Evolutionary conservation across 202 grass and related monocot species (phyloP).

Genomic region (Schoenoplectus tabernaemontani): DNA sequence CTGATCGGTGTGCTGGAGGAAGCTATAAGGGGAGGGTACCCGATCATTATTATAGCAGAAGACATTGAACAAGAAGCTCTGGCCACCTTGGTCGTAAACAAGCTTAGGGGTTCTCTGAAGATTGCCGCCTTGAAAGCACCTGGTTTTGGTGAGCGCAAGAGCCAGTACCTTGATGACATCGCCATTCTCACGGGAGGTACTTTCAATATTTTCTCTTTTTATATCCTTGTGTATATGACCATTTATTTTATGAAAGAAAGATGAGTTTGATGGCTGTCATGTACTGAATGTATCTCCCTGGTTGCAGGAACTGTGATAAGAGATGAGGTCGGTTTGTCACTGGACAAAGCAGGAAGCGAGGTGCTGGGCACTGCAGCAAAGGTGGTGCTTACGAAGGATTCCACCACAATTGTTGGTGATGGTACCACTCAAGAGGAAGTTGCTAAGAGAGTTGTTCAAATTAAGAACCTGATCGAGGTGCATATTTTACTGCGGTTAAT

Average conservation of each 20-base stretch:
- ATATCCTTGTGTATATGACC: background rate
- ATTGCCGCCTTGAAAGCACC: conserved; percentile 87
- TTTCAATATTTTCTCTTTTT: background rate
- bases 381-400: conserved; percentile 76
- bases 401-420: conserved; percentile 88
- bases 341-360: conserved; percentile 71
- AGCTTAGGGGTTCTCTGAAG: conserved; percentile 79
- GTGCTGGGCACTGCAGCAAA: conserved; percentile 79
- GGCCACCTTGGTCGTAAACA: conserved; percentile 92
- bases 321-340: conserved; percentile 75
- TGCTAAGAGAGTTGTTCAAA: conserved; percentile 83
- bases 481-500: background rate
- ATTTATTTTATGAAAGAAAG: background rate
- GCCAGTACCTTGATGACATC: conserved; percentile 87
- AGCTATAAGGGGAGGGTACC: conserved; percentile 80
- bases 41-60: conserved; percentile 83
- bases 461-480: conserved; percentile 87
- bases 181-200: conserved; percentile 86
- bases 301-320: conserved; percentile 71
- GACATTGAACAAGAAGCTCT: conserved; percentile 96
- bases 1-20: conserved; percentile 93
- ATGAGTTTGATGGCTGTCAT: background rate
- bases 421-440: conserved; percentile 88
- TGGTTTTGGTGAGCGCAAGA: conserved; percentile 86
- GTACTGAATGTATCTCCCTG: background rate